Evolutionary conservation across 768 basidiomycete genomes (phyloP).

Genomic region (Tylopilus plumbeoviolaceoides): DNA sequence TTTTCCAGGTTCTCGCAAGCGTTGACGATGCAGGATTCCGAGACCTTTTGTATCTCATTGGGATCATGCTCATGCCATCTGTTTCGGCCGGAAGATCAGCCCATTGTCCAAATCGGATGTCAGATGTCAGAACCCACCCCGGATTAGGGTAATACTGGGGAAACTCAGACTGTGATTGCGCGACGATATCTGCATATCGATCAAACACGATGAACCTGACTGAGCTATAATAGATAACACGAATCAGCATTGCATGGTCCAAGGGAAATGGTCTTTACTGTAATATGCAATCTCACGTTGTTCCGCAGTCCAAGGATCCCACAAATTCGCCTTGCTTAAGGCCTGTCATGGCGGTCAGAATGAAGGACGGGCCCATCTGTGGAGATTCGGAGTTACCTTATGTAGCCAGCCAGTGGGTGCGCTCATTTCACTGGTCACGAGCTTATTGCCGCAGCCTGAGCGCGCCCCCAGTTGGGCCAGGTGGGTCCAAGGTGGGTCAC

Average conservation of each 20-base stretch:
- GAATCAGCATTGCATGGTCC: neutral
- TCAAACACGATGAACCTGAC: conserved; percentile 92
- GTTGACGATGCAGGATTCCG: conserved; percentile 69
- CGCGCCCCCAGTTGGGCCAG: too few species aligned
- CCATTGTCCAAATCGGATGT: neutral
- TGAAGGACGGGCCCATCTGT: neutral
- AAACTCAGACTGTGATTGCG: conserved; percentile 89
- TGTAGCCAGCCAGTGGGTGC: conserved; percentile 3
- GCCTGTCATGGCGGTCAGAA: conserved; percentile 25
- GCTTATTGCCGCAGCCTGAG: neutral
- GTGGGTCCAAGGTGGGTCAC: too few species aligned
- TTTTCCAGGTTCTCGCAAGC: conserved; percentile 68
- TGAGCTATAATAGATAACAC: conserved; percentile 46
- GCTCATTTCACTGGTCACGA: neutral
- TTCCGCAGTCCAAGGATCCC: conserved; percentile 91
- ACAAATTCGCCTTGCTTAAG: conserved; percentile 77
- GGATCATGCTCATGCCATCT: conserved; percentile 98
- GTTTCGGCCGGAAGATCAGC: neutral
- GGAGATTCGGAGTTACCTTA: conserved; percentile 9
- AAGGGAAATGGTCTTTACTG: neutral
- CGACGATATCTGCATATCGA: conserved; percentile 79
- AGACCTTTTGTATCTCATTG: conserved; percentile 70
- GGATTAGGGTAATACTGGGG: conserved; percentile 90
- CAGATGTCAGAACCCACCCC: conserved; percentile 45
- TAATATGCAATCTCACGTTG: conserved; percentile 61